phyloP scores from a whole-genome alignment of 805 yeast genomes.

The Teunomyces barrocoloradensis region DNA sequence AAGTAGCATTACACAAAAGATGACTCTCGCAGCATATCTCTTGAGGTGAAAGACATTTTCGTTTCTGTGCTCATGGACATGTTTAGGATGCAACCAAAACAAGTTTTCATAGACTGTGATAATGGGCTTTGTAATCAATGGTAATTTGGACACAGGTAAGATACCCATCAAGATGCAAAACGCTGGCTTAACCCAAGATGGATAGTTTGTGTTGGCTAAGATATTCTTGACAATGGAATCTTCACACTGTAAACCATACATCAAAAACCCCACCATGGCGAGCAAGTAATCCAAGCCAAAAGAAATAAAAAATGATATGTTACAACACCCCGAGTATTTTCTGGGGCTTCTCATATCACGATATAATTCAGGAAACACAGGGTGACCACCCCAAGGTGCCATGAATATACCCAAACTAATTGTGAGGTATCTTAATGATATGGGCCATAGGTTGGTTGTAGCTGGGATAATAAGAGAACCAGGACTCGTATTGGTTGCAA shows the following conservation, averaged over 20 bases:
- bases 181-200: slow-evolving; percentile 43
- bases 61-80: background rate
- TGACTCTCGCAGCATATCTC: slow-evolving; percentile 26
- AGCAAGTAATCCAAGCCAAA: slow-evolving; percentile 58
- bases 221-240: slow-evolving; percentile 54
- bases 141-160: slow-evolving; percentile 81
- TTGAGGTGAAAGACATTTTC: slow-evolving; percentile 5
- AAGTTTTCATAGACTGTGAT: slow-evolving; percentile 59
- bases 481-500: slow-evolving; percentile 58
- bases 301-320: slow-evolving; percentile 59
- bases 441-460: slow-evolving; percentile 68
- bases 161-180: slow-evolving; percentile 73
- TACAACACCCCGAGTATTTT: slow-evolving; percentile 52
- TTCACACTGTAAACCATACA: slow-evolving; percentile 51
- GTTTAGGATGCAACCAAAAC: slow-evolving; percentile 7
- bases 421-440: slow-evolving; percentile 46
- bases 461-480: slow-evolving; percentile 70
- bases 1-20: slow-evolving; percentile 58
- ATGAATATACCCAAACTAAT: slow-evolving; percentile 65
- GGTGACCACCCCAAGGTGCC: slow-evolving; percentile 87
- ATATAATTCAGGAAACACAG: slow-evolving; percentile 71
- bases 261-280: slow-evolving; percentile 62
- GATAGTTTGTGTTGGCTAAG: slow-evolving; percentile 46
- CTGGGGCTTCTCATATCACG: slow-evolving; percentile 69
- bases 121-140: slow-evolving; percentile 80